A percentile compares a stretch with the other conserved stretches of the same genome.
Conservation (phyloP, 1,284 basidiomycete species). For the Athelia psychrophila region DNA sequence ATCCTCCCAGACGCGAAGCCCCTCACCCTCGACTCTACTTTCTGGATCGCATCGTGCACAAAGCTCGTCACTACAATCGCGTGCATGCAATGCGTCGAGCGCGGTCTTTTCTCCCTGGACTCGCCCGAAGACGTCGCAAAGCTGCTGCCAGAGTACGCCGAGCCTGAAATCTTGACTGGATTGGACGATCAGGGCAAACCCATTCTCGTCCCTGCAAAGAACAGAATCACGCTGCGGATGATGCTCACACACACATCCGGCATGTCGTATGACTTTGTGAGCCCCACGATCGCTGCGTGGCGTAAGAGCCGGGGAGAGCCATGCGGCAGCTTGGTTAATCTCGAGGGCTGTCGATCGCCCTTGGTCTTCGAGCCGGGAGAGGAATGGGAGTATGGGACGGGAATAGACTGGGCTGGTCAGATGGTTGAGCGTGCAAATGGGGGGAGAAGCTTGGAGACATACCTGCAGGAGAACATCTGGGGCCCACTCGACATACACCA, state of each 20-base stretch:
- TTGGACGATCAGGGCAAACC: not conserved
- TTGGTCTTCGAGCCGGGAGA: too few relatives aligned
- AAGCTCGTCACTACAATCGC: constrained; percentile 1
- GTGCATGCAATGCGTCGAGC: not conserved
- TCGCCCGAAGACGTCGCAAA: not conserved
- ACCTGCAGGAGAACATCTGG: too few relatives aligned
- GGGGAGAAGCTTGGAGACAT: too few relatives aligned
- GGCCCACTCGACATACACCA: too few relatives aligned
- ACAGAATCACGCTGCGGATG: not conserved
- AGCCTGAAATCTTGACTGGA: not conserved
- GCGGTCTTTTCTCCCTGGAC: not conserved
- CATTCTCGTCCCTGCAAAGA: not conserved
- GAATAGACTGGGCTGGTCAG: too few relatives aligned
- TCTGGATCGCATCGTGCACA: not conserved
- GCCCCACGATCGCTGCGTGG: too few relatives aligned
- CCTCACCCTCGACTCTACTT: not conserved
- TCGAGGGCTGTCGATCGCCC: too few relatives aligned
- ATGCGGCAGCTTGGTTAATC: too few relatives aligned
- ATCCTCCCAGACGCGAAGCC: not conserved
- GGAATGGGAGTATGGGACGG: too few relatives aligned
- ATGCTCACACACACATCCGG: not conserved
- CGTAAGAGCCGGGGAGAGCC: too few relatives aligned
- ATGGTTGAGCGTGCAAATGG: too few relatives aligned
- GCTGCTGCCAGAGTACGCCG: not conserved
- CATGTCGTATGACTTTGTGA: too few relatives aligned